Evolutionary conservation across 345 rosid genomes (phyloP), one percentile per base, ranked within the genome.

Genomic region (Hibiscus tridactylites): DNA sequence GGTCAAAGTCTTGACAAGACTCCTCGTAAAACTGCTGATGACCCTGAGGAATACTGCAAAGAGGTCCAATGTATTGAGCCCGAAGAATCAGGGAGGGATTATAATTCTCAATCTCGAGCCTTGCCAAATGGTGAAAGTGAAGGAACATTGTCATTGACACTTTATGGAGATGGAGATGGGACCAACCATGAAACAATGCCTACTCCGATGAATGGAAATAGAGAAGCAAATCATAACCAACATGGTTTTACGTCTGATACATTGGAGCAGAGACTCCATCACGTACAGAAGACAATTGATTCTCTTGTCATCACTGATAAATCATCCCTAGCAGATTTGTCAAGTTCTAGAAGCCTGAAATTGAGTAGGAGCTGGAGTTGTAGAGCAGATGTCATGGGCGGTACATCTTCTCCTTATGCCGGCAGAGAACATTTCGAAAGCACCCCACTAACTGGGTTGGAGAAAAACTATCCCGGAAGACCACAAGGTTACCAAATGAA

Each of bases 51-150:
- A 67, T 83, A 79, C 86, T 88, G 97, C 91, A 90, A 86, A 81
- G 97, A 92, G 77, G 97, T 91, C 72, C 88, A 83, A 56, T 90
- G 97, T 79, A 83, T 92, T 46, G 96, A 92, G 80, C 82, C 74
- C 77, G 93, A 83, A 76, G 91, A 83, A 68, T 73, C 82, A 72
- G 73, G 75, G 44, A 78, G 74, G 77, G 71, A 77, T 58, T 74
- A 74, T 50, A 50, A 85, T 47, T 58, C 58, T 50, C 82, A 79
- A 56, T 75, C 82, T 61, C 68, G 37, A 77, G 61, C 76, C 1
- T 42, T 62, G n/a, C 73, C 83, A 31, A 82, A 82, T 75, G 81
- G 76, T 70, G 86, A 65, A 75, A 76, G 70, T 73, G 84, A 73
- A 57, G 80, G 68, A 79, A 60, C 68, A 53, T 69, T 71, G 56